These are phyloP conservation scores for Penicillium diatomitis DNA, from an alignment of 495 filamentous ascomycete species.

Conservation along the genomic window DNA sequence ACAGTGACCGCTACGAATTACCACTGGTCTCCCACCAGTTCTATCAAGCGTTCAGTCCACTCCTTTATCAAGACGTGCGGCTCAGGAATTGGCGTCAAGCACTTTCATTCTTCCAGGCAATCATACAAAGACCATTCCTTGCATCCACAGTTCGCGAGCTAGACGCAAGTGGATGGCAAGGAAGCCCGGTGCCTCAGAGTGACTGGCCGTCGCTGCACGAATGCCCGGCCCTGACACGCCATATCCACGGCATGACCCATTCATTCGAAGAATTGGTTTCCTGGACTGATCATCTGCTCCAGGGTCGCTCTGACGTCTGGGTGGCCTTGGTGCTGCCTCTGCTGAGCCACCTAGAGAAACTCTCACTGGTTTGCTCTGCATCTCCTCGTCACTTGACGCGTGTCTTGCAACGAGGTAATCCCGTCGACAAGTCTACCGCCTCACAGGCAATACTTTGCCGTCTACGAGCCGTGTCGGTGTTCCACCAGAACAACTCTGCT, in stretches of 20 bases:
- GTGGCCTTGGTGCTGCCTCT: conserved; percentile 20
- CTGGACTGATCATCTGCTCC: conserved; percentile 18
- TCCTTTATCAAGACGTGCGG: conserved; percentile 15
- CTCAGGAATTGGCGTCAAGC: conserved; percentile 13
- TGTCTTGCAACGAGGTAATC: conserved; percentile 13
- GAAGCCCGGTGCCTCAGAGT: background rate
- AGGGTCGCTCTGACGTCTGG: conserved; percentile 22
- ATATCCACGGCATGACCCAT: conserved; percentile 7
- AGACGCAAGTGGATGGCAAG: conserved; percentile 17
- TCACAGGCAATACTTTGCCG: conserved; percentile 9
- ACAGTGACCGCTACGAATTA: conserved; percentile 23
- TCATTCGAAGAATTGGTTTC: conserved; percentile 13
- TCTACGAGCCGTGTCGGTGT: conserved; percentile 15
- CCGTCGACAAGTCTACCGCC: conserved; percentile 13
- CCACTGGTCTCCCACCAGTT: conserved; percentile 23
- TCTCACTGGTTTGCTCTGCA: conserved; percentile 16
- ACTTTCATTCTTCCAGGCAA: conserved; percentile 16
- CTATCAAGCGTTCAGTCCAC: conserved; percentile 20
- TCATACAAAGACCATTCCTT: conserved; percentile 16
- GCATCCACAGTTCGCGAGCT: conserved; percentile 18
- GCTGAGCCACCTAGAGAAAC: conserved; percentile 18
- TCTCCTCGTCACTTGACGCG: conserved; percentile 14
- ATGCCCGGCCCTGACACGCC: conserved; percentile 3
- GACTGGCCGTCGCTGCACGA: conserved; percentile 1
- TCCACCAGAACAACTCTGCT: conserved; percentile 5